Base-by-base conservation (phyloP, 2,329 filamentous ascomycete species). In the Monosporascus sp. region DNA sequence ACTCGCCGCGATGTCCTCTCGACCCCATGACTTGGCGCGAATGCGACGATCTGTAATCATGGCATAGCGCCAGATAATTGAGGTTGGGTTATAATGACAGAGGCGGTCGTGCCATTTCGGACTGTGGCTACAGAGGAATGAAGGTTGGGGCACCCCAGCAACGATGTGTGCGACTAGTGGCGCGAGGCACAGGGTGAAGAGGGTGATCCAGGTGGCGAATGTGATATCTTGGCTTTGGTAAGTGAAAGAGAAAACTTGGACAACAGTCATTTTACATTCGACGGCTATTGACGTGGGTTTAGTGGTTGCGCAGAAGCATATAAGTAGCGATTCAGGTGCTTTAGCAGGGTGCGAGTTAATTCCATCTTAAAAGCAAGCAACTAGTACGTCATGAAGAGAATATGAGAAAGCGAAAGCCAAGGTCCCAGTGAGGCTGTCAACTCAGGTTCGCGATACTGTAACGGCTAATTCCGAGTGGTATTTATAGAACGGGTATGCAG, bases 31-130 rank as follows among this genome's bases (percentile, higher is more conserved):
- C 2, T 51, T 61, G 2, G 66, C 59, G 8, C 69, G 60, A 9
- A 70, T 55, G 11, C 69, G 65, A 3, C 70, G 61, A 50, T 71
- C 69, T 0, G 61, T 43, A 46, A 72, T 70, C 18, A 64, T 64
- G 8, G 64, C 64, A 52, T 73, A 72, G 1, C 68, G 65, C 66
- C 69, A 72, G 17, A 71, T 36, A 11, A 73, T 72, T 0, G 70
- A 67, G 4, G 67, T 72, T 1, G 70, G 69, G 51, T 71, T 72
- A 46, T 64, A 71, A 41, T 60, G 60, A 15, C 58, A 57, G 1
- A 71, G 37, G 3, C 51, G 43, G 11, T 71, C 65, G 52, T 66
- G 60, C 69, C 66, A 71, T 20, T 35, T 53, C 1, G 66, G 67
- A 39, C 41, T 36, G 7, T 11, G 17, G 24, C 17, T 11, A n/a